phyloP scores from a whole-genome alignment of 495 filamentous ascomycete species.

The Hypoxylon cercidicola region DNA sequence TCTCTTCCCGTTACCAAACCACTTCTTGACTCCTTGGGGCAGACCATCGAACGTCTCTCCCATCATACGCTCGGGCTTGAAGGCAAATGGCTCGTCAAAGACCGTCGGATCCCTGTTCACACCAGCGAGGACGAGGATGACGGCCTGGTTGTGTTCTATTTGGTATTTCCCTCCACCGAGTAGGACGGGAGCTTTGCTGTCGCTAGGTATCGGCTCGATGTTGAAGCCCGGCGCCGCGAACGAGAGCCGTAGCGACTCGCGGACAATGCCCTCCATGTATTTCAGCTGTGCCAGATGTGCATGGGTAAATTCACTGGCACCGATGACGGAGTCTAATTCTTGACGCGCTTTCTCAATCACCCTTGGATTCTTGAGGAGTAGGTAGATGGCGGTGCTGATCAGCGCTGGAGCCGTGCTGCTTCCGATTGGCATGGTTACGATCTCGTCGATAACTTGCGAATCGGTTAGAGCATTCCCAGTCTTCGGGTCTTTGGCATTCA shows the following conservation, averaged over 20 bases:
- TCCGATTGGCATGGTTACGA: slow-evolving; percentile 67
- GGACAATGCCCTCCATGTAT: slow-evolving; percentile 71
- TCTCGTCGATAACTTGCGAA: slow-evolving; percentile 72
- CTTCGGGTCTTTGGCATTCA: slow-evolving; percentile 71
- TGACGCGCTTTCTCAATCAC: slow-evolving; percentile 69
- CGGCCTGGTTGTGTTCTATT: slow-evolving; percentile 66
- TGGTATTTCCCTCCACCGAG: slow-evolving; percentile 73
- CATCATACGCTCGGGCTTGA: slow-evolving; percentile 73
- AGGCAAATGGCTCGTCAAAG: slow-evolving; percentile 70
- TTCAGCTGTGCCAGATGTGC: slow-evolving; percentile 68
- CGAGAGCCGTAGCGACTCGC: slow-evolving; percentile 72
- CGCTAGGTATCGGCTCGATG: slow-evolving; percentile 63
- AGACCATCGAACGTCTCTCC: slow-evolving; percentile 68
- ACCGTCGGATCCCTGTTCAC: slow-evolving; percentile 75
- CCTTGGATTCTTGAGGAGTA: slow-evolving; percentile 69
- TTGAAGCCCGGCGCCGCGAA: slow-evolving; percentile 76
- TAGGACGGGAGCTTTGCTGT: slow-evolving; percentile 55
- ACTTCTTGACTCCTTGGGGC: slow-evolving; percentile 70
- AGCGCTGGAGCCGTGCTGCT: slow-evolving; percentile 59
- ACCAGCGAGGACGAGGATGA: slow-evolving; percentile 68
- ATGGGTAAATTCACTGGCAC: slow-evolving; percentile 59
- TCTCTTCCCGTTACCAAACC: slow-evolving; percentile 75
- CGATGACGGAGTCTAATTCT: slow-evolving; percentile 72
- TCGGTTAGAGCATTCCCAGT: slow-evolving; percentile 69
- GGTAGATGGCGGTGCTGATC: slow-evolving; percentile 65